A percentile compares a stretch with the other conserved stretches of the same genome.
phyloP scores from a whole-genome alignment of 129 eudicot species.

The Tagetes patula region DNA sequence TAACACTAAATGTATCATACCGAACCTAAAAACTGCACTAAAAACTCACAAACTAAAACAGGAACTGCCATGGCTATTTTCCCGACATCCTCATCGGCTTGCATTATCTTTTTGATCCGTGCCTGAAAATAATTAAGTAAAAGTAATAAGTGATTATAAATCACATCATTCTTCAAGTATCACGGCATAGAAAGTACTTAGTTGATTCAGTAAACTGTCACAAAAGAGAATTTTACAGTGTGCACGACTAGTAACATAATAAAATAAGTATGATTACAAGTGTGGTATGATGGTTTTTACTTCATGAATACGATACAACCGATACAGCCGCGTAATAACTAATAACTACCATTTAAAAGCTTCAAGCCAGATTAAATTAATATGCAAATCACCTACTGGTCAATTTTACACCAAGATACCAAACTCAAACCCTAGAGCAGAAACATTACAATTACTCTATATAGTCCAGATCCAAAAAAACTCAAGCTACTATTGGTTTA shows the following conservation, averaged over 20 bases:
- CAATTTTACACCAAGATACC: background rate
- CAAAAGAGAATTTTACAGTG: background rate
- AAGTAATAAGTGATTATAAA: background rate
- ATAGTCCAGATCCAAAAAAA: background rate
- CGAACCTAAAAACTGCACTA: background rate
- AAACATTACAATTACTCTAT: background rate
- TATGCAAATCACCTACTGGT: background rate
- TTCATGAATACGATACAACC: background rate
- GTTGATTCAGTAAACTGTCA: background rate
- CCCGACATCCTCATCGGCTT: conserved; percentile 91
- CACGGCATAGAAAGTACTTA: background rate
- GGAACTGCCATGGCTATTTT: conserved; percentile 95
- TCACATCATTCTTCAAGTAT: background rate
- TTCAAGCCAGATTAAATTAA: background rate
- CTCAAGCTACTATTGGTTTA: background rate
- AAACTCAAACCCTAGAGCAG: background rate
- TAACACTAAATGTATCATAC: background rate
- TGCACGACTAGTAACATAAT: background rate
- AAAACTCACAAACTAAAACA: conserved; percentile 74
- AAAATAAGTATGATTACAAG: background rate
- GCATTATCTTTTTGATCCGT: conserved; percentile 91
- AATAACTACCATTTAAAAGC: conserved; percentile 1
- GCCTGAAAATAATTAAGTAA: conserved; percentile 44
- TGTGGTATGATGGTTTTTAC: background rate
- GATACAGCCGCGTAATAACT: background rate